Base-by-base conservation (phyloP, 257 asterid species). In the Fraxinus pennsylvanica region DNA sequence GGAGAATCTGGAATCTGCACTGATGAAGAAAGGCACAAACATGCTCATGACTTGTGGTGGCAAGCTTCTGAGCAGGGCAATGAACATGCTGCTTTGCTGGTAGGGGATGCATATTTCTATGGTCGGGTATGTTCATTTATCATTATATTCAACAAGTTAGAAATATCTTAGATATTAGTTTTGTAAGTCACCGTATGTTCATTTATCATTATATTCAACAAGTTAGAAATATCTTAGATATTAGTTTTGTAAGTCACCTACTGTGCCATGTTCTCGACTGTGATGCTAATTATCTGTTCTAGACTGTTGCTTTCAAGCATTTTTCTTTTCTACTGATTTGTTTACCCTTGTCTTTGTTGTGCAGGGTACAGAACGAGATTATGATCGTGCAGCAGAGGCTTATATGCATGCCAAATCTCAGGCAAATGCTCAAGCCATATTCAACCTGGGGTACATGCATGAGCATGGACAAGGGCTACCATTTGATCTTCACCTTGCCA, bases 1-100 rank as follows among this genome's bases (percentile, higher is more conserved):
- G 99, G 98, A 74, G 97, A 90, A 78, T 91, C 95, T 67, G 97
- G 96, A 72, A 81, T 90, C 84, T 96, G 99, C 90, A 92, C 90
- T 19, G 99, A 92, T 82, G 89, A 89, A 61, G 97, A 96, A 85
- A 91, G 98, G 90, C 98, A 96, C 86, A 97, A 92, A 80, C 91
- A 89, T 7, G 94, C 96, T 32, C 98, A 93, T 85, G 86, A 96
- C 79, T 82, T 96, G 83, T 96, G 97, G 99, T 96, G 99, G 99
- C 94, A 89, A 88, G 98, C 99, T 74, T 96, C 98, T 75, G 98
- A 93, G 84, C 99, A 93, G 94, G 99, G 99, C 41, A 93, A 96
- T 76, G 99, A 95, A 83, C 99, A 93, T 78, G 99, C 98, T 82
- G 98, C 98, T 66, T 84, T 96, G 88, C 91, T 96, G 79, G 92